These are phyloP conservation scores for Beta lomatogona DNA, from an alignment of 179 eudicot species.

Conservation along the genomic window DNA sequence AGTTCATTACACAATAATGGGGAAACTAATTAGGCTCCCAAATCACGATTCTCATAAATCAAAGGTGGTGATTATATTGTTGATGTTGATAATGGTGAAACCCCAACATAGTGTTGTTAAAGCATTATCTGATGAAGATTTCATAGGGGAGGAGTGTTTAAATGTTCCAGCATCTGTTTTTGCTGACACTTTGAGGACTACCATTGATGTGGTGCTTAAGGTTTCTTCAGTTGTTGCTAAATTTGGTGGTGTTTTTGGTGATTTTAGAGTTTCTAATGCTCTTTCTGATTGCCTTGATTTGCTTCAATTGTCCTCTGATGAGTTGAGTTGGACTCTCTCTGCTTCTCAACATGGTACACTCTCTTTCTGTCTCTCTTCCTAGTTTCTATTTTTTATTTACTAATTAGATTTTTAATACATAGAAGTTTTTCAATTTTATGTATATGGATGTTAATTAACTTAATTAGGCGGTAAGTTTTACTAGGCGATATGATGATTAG, in stretches of 20 bases:
- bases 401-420: background rate
- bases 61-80: background rate
- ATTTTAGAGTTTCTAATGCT: slow-evolving; percentile 69
- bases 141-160: slow-evolving; percentile 36
- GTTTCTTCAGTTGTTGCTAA: slow-evolving; percentile 56
- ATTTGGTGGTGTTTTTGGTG: slow-evolving; percentile 50
- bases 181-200: slow-evolving; percentile 43
- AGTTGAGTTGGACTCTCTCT: slow-evolving; percentile 53
- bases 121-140: slow-evolving; percentile 16
- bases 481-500: background rate
- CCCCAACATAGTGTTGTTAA: too few relatives aligned
- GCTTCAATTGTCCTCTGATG: slow-evolving; percentile 70
- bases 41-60: background rate
- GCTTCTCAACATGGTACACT: slow-evolving; percentile 54
- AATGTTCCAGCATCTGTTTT: slow-evolving; percentile 59
- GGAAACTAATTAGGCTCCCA: background rate
- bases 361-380: too few relatives aligned
- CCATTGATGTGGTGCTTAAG: slow-evolving; percentile 51
- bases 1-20: background rate
- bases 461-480: background rate
- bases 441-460: background rate
- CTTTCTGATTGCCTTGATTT: slow-evolving; percentile 75
- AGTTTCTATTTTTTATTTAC: too few relatives aligned
- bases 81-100: slow-evolving; percentile 5
- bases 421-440: background rate